Base-by-base conservation (phyloP, 805 yeast genomes). In the Candida insectorum region DNA sequence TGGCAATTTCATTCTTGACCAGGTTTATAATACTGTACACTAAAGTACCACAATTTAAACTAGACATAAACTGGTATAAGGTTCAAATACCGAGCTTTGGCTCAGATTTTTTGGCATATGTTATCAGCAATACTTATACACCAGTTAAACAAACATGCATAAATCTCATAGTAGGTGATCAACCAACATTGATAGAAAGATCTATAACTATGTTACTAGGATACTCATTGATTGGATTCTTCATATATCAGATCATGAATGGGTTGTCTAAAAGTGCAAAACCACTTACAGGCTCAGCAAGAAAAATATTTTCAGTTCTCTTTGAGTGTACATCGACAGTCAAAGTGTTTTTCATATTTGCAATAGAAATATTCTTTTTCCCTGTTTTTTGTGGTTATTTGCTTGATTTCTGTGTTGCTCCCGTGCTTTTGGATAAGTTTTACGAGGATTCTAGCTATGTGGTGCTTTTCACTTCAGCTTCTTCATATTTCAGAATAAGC, bases 361-460 rank as follows among this genome's bases (percentile, higher is more conserved):
- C 80, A 4, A 72, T 86, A 30, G 98, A 93, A 53, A 70, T 88
- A 31, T 69, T 84, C n/a, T 65, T 81, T 5, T 91, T 93, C 62
- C 98, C 98, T 1, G 68, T 84, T 0, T 78, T 78, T 47, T 88
- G 97, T 49, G 98, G 98, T 2, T 57, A 76, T 44, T 71, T 87
- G 49, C 55, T 91, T 17, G 89, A 83, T 45, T 62, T 82, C 38
- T 80, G 87, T 3, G 42, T 80, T 3, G 65, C 81, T 4, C 93
- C 95, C 1, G 44, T 83, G 3, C 26, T 40, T 10, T 27, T 40
- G 16, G 30, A 41, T 6, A 15, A 26, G 5, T 40, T 40, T 33
- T 23, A 30, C n/a, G 12, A 18, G 2, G 16, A 26, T 18, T 25
- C 16, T 2, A 15, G 21, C 10, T 39, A 32, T 24, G 10, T 28